phyloP scores from a whole-genome alignment of 495 filamentous ascomycete genomes.

The Melanomma pulvis-pyrius region DNA sequence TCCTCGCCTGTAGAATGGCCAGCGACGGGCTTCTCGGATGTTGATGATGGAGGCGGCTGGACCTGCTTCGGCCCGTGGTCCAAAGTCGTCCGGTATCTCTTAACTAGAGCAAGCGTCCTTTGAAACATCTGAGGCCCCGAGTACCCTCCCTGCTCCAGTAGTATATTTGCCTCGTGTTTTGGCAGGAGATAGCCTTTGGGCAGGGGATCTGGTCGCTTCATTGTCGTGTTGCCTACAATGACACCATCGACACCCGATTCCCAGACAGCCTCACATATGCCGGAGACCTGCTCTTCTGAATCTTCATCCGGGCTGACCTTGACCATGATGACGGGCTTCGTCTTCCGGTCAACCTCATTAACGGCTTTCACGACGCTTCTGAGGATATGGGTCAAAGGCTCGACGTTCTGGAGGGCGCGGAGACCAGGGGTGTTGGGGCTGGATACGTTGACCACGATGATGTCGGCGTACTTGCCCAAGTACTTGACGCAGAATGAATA shows the following conservation, averaged over 20 bases:
- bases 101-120: constrained; percentile 72
- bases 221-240: constrained; percentile 98
- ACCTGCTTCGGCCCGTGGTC: constrained; percentile 53
- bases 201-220: constrained; percentile 69
- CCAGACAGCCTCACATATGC: constrained; percentile 85
- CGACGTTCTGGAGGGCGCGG: constrained; percentile 76
- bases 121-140: constrained; percentile 88
- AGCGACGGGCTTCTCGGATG: constrained; percentile 1
- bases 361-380: constrained; percentile 81
- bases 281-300: constrained; percentile 73
- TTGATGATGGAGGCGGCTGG: constrained; percentile 12
- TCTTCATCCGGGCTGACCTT: constrained; percentile 97
- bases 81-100: constrained; percentile 73
- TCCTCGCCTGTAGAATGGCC: not conserved
- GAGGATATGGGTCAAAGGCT: constrained; percentile 77
- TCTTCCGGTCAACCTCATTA: constrained; percentile 63
- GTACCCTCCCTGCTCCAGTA: constrained; percentile 82
- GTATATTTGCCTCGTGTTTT: constrained; percentile 62
- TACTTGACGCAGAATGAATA: constrained; percentile 84
- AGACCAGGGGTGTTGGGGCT: constrained; percentile 94
- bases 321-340: constrained; percentile 87
- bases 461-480: constrained; percentile 84
- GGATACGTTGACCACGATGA: constrained; percentile 94
- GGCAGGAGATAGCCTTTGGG: constrained; percentile 66
- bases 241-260: constrained; percentile 86